These are phyloP conservation scores for Sugiyamaella xylanicola DNA, from an alignment of 1,139 yeast genomes.

Conservation along the genomic window DNA sequence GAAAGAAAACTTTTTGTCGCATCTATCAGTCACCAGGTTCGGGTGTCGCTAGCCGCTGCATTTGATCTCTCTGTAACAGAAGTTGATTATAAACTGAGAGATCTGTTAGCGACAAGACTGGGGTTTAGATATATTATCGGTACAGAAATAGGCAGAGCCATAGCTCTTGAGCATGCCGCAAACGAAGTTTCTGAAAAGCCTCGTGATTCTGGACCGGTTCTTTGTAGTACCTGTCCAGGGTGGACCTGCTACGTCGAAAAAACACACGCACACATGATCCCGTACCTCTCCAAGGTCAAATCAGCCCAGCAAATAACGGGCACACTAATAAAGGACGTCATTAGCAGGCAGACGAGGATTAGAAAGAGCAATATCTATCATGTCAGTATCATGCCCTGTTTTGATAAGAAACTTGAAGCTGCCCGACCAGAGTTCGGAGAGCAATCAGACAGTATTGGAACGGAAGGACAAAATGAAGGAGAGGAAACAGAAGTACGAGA, in stretches of 20 bases:
- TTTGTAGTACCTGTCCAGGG: constrained; percentile 87
- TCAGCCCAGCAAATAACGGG: constrained; percentile 97
- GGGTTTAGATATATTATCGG: constrained; percentile 82
- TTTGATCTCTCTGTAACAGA: constrained; percentile 54
- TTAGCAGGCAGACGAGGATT: constrained; percentile 44
- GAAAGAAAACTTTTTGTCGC: constrained; percentile 57
- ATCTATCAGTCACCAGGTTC: constrained; percentile 81
- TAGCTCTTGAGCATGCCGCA: constrained; percentile 66
- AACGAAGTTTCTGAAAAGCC: constrained; percentile 48
- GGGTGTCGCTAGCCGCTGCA: constrained; percentile 80
- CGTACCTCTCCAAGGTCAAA: constrained; percentile 59
- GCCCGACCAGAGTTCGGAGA: constrained; percentile 68
- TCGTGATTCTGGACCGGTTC: constrained; percentile 44
- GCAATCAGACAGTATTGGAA: no score
- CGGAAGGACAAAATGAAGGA: no score
- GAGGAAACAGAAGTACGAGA: constrained; percentile 50
- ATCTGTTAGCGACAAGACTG: constrained; percentile 59
- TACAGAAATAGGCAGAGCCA: constrained; percentile 74
- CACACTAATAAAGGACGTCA: constrained; percentile 61
- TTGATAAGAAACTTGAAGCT: constrained; percentile 93
- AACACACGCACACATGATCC: constrained; percentile 83
- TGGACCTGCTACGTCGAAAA: constrained; percentile 96
- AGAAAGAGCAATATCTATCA: constrained; percentile 60
- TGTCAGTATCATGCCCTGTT: constrained; percentile 91
- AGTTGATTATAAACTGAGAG: constrained; percentile 62